Evolutionary conservation across 83 land plant genomes (phyloP), one percentile per base, ranked within the genome.

Genomic region (Thuja plicata): DNA sequence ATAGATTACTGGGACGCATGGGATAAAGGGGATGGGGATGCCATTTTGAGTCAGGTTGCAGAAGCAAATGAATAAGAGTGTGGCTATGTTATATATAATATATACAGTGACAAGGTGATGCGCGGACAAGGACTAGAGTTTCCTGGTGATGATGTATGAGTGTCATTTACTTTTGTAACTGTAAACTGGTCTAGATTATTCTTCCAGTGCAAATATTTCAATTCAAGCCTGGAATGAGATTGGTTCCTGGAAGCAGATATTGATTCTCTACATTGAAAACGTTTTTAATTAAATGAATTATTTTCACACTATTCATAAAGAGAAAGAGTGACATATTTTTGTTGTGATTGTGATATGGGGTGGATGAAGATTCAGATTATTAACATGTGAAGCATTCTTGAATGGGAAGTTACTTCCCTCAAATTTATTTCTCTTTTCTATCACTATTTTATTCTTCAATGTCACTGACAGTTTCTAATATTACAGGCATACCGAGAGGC

Each of bases 401-500:
- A 30, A 83, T 46, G n/a, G 34, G 55, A 46, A 83, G 35, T 83
- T 21, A 46, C 3, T 41, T 3, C 1, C 85, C 85, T 83, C 32
- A 11, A 82, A 21, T 21, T n/a, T 45, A 12, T 30, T 1, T 17
- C 35, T 12, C 46, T 83, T 30, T 46, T 46, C 10, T 83, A 1
- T 45, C 85, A 46, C 55, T 83, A 11, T 46, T 83, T 24, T 45
- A 9, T 30, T 83, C 15, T 45, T 21, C 17, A 83, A 30, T 45
- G 34, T 46, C 54, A 83, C 85, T 83, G 55, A 83, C 34, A 30
- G 32, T 13, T 76, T 76, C 38, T 46, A n/a, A 9, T 87, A 40
- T 76, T 50, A 87, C 92, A 97, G 98, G 95, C 95, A 84, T 95
- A 93, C 85, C 96, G 99, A 13, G 99, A 97, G 86, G 89, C 96